Evolutionary conservation across 1,284 basidiomycete genomes (phyloP).

Genomic region (Polyporus tsugae): DNA sequence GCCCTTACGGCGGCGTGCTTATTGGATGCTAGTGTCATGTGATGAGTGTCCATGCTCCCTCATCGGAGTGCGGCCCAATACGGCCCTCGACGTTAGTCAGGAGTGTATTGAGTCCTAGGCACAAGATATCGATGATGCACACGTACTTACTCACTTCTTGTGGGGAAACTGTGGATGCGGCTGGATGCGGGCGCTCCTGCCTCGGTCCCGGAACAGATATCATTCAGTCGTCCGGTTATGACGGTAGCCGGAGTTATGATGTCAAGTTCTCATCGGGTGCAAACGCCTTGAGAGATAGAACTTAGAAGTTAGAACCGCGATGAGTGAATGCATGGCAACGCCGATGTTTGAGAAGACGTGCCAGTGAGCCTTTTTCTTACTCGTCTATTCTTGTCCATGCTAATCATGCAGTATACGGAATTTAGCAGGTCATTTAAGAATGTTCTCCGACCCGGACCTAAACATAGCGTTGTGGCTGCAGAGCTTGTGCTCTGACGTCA

Average conservation of each 20-base stretch:
- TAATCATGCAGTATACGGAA: not conserved
- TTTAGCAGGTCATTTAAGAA: not conserved
- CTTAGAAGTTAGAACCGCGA: not conserved
- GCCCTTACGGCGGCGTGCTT: conserved; percentile 62
- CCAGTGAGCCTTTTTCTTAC: not conserved
- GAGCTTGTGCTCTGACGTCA: not conserved
- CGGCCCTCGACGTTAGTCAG: not conserved
- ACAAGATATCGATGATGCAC: not conserved
- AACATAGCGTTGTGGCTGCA: not conserved
- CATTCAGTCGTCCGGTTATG: not conserved
- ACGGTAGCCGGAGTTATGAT: not conserved
- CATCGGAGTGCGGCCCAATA: not conserved
- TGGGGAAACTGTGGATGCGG: not conserved
- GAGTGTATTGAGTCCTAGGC: not conserved
- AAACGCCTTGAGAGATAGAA: not conserved
- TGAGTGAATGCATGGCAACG: not conserved
- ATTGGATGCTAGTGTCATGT: conserved; percentile 43
- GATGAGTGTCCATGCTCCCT: not conserved
- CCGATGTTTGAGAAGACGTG: not conserved
- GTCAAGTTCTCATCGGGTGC: not conserved
- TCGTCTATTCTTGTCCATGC: not conserved
- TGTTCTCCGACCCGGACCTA: not conserved
- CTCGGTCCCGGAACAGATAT: conserved; percentile 1
- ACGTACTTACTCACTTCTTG: not conserved
- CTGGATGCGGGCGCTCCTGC: not conserved